These are phyloP conservation scores for Gossypium ekmanianum DNA, from an alignment of 345 rosid genomes.

Conservation along the genomic window DNA sequence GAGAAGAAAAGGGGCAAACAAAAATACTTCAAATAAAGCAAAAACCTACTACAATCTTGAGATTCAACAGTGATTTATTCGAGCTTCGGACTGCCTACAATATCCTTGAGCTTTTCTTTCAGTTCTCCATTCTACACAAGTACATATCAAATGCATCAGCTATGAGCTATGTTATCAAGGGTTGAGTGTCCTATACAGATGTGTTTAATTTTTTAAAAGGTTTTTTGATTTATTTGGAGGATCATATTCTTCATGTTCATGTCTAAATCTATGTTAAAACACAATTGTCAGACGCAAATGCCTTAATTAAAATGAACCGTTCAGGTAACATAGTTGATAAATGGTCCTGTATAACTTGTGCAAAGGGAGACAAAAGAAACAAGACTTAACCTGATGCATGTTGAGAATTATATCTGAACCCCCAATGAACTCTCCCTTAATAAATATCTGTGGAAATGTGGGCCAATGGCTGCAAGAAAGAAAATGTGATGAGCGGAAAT, in stretches of 20 bases:
- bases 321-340: neutral
- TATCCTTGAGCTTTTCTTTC: constrained; percentile 69
- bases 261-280: neutral
- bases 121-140: constrained; percentile 69
- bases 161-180: neutral
- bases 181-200: no score
- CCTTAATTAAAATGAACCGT: neutral
- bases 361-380: neutral
- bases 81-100: constrained; percentile 31
- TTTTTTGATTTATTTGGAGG: neutral
- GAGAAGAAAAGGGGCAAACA: neutral
- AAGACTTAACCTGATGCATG: constrained; percentile 74
- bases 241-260: neutral
- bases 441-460: constrained; percentile 90
- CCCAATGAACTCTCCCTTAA: constrained; percentile 90
- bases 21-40: neutral
- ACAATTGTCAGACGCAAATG: neutral
- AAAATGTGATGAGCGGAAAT: neutral
- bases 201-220: neutral
- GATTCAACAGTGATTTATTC: constrained; percentile 16
- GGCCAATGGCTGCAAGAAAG: constrained; percentile 77
- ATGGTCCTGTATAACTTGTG: neutral
- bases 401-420: constrained; percentile 90
- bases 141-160: constrained; percentile 3
- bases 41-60: neutral